Conservation (phyloP, 192 early-diverging fungal genomes). For the Gamsiella multidivaricata region DNA sequence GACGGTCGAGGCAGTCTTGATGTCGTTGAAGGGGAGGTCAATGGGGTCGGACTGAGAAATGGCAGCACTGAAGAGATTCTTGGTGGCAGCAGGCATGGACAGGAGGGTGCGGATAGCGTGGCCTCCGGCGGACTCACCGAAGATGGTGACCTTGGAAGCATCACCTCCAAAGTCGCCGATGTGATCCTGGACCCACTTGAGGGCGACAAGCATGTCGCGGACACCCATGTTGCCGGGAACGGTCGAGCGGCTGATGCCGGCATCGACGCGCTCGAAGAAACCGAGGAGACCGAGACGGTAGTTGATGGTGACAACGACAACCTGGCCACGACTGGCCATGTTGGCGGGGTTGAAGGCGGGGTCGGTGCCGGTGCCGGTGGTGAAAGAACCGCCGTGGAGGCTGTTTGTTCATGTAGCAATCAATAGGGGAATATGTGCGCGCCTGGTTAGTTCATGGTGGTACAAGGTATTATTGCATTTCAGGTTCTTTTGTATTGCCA, state of each 20-base stretch:
- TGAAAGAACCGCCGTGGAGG: conserved; percentile 51
- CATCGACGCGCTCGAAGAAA: conserved; percentile 52
- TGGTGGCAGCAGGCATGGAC: conserved; percentile 54
- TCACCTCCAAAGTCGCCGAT: conserved; percentile 44
- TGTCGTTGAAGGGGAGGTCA: conserved; percentile 45
- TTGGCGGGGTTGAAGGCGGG: conserved; percentile 53
- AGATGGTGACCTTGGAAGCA: conserved; percentile 37
- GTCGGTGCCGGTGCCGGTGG: conserved; percentile 49
- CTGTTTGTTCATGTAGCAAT: conserved; percentile 12
- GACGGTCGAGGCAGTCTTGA: conserved; percentile 42
- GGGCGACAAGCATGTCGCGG: conserved; percentile 49
- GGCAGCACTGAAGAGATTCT: conserved; percentile 46
- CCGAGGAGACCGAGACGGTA: conserved; percentile 54
- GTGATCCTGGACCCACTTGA: conserved; percentile 49
- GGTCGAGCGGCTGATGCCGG: conserved; percentile 42
- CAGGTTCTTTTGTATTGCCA: too few species aligned
- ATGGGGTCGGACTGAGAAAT: conserved; percentile 49
- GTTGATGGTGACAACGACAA: conserved; percentile 53
- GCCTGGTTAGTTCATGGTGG: neutral
- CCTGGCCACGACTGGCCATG: conserved; percentile 47
- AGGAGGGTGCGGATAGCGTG: conserved; percentile 48
- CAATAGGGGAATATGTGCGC: too few species aligned
- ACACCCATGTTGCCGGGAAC: conserved; percentile 52
- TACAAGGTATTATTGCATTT: neutral
- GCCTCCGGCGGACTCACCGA: conserved; percentile 53